Base-by-base conservation (phyloP, 1,284 basidiomycete species). In the Dichomitus squalens region DNA sequence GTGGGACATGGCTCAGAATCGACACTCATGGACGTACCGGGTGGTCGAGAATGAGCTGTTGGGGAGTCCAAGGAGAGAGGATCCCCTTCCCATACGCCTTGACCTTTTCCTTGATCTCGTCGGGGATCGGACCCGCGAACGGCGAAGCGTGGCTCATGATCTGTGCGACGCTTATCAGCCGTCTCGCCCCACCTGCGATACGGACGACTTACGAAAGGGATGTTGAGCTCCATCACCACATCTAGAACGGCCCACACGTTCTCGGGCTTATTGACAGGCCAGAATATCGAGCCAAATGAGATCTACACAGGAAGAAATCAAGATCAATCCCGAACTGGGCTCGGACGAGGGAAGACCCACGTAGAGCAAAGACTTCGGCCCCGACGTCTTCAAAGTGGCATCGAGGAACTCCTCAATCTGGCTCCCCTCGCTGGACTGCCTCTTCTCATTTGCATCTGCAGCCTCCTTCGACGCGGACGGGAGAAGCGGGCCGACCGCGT, bases 41-140 rank as follows among this genome's bases (percentile, higher is more conserved):
- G 41, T 68, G 66, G 9, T 55, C 55, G 4, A 68, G 53, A 16
- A 68, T 53, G n/a, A 58, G 43, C 31, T 67, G 66, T 51, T 68
- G 67, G 0, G 67, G 67, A 1, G 59, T 48, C 64, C 65, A 68
- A 1, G 53, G 47, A 0, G 59, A 59, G 8, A 67, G 33, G 7
- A 64, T n/a, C 3, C 60, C 66, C 14, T 60, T 39, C 2, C 58
- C 57, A 29, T 61, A 64, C 0, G 35, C 39, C 1, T 48, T 16
- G 4, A 67, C 53, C 50, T 57, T 66, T 29, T 58, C 41, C 31
- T 46, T 40, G 23, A 67, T 14, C 1, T 54, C 47, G 8, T 60
- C 61, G 0, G 66, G 59, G 4, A 68, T 31, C 1, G 21, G 1
- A 5, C n/a, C n/a, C n/a, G 61, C 55, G 0, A 60, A 43, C 1